Evolutionary conservation across 148 eudicot species (phyloP), one percentile per base, ranked within the genome.

Genomic region (Fagopyrum tataricum): DNA sequence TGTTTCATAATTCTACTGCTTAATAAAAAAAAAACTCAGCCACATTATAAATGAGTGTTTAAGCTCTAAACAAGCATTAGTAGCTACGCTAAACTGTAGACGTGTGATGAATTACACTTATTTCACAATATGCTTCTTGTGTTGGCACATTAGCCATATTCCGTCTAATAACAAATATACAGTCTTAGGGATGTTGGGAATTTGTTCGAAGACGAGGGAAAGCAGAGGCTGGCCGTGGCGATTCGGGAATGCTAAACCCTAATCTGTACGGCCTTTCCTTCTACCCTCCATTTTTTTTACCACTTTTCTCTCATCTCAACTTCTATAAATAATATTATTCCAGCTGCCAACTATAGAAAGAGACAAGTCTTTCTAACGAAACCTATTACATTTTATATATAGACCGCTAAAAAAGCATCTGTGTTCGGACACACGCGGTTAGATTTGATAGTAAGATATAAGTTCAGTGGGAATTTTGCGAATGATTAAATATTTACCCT

Each of bases 201-300:
- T 53, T 53, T 53, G 59, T 53, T 53, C 59, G 23, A 4, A 53
- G 59, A 53, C 59, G 18, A 17, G 10, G 24, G 24, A 53, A 53
- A 53, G 59, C 7, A 17, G 26, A 53, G 59, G 59, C 59, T 18
- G 59, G 59, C 55, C n/a, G 20, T 51, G 6, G 55, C 55, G 55
- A 51, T 51, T 51, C 55, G 55, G n/a, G 55, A 51, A 51, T 51
- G 20, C 55, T 13, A 15, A 51, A 15, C 6, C 23, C 59, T 4
- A 53, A 53, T 51, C n/a, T 53, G 59, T n/a, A 53, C 24, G 59
- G 59, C 59, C 59, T 53, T 23, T 53, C 59, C 59, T n/a, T 53
- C 9, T 53, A 18, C 59, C 59, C n/a, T 53, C 59, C 59, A 53
- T 1, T n/a, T 18, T n/a, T 18, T 51, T 51, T 1, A 11, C 49